Evolutionary conservation across 106 monocot genomes (phyloP).

Genomic region (Apostasia shenzhenica): DNA sequence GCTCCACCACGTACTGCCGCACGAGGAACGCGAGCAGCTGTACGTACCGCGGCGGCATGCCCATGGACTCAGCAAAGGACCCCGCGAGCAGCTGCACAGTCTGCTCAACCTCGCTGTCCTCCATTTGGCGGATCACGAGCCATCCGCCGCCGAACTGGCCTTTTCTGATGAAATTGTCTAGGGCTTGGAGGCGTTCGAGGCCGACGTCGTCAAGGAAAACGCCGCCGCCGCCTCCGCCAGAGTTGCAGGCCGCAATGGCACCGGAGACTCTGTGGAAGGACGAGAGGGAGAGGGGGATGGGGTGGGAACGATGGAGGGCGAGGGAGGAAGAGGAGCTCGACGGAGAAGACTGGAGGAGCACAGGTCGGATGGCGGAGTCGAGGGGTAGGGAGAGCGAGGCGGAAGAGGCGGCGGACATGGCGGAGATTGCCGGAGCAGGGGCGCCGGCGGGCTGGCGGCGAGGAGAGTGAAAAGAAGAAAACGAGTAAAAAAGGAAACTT

Average conservation of each 20-base stretch:
- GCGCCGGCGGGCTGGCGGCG: too few relatives aligned
- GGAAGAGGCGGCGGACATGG: not conserved
- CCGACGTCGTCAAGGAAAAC: slow-evolving; percentile 33
- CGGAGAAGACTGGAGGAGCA: slow-evolving; percentile 17
- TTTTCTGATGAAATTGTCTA: slow-evolving; percentile 20
- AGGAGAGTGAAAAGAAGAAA: not conserved
- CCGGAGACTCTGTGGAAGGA: not conserved
- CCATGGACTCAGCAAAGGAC: slow-evolving; percentile 56
- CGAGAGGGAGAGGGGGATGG: slow-evolving; percentile 1
- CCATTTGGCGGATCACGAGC: slow-evolving; percentile 53
- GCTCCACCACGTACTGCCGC: slow-evolving; percentile 53
- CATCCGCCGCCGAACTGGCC: slow-evolving; percentile 28
- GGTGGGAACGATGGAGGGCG: slow-evolving; percentile 5
- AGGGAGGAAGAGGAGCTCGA: slow-evolving; percentile 20
- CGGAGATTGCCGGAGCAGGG: not conserved
- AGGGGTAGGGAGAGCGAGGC: not conserved
- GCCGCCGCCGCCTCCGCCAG: not conserved
- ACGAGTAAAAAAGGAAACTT: too few relatives aligned
- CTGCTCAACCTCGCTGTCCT: slow-evolving; percentile 27
- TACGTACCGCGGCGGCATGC: slow-evolving; percentile 18
- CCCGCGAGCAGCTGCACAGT: slow-evolving; percentile 53
- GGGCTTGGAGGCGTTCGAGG: slow-evolving; percentile 22
- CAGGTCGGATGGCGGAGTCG: slow-evolving; percentile 5
- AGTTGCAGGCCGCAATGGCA: not conserved
- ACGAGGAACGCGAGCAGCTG: slow-evolving; percentile 53